These are phyloP conservation scores for Nannochloropsis gaditana DNA, from an alignment of 108 stramenopile genomes.

Conservation along the genomic window DNA sequence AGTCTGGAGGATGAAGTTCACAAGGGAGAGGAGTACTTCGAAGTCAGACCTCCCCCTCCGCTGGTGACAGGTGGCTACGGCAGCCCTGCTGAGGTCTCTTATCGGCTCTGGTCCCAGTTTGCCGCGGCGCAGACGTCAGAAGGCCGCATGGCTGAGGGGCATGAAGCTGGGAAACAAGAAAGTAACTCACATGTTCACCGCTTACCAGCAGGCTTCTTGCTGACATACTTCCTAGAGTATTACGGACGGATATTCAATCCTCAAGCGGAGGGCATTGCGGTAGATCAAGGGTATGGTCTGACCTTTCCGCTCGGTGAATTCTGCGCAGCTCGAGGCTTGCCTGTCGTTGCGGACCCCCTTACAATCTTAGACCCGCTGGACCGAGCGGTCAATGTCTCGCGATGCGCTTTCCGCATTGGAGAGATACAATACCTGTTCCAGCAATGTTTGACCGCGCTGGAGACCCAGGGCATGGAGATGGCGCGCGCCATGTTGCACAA, in stretches of 20 bases:
- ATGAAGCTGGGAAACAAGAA: not conserved
- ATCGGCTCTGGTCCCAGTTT: slow-evolving; percentile 19
- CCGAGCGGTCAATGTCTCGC: slow-evolving; percentile 30
- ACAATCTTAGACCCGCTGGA: slow-evolving; percentile 41
- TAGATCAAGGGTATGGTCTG: not conserved
- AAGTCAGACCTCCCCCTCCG: slow-evolving; percentile 8
- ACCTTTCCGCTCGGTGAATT: not conserved
- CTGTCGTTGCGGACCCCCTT: slow-evolving; percentile 40
- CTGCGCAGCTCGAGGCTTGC: not conserved
- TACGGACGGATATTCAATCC: slow-evolving; percentile 25
- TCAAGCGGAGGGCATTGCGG: slow-evolving; percentile 25
- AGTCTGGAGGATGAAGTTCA: not conserved
- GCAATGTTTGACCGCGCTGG: slow-evolving; percentile 37
- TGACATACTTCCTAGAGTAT: slow-evolving; percentile 20
- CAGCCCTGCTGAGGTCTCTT: not conserved
- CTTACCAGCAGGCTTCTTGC: slow-evolving; percentile 26
- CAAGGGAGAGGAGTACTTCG: not conserved
- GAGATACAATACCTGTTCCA: slow-evolving; percentile 42
- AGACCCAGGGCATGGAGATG: slow-evolving; percentile 36
- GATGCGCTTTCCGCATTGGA: slow-evolving; percentile 35
- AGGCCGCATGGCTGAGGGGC: not conserved
- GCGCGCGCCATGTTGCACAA: not conserved
- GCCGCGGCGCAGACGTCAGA: not conserved
- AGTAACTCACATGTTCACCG: slow-evolving; percentile 20
- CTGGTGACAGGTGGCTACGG: not conserved